Percentiles rank a stretch among this genome's conserved stretches.
Conservation (phyloP, 176 grass and related monocot genomes). For the Cenchrus purpureus region DNA sequence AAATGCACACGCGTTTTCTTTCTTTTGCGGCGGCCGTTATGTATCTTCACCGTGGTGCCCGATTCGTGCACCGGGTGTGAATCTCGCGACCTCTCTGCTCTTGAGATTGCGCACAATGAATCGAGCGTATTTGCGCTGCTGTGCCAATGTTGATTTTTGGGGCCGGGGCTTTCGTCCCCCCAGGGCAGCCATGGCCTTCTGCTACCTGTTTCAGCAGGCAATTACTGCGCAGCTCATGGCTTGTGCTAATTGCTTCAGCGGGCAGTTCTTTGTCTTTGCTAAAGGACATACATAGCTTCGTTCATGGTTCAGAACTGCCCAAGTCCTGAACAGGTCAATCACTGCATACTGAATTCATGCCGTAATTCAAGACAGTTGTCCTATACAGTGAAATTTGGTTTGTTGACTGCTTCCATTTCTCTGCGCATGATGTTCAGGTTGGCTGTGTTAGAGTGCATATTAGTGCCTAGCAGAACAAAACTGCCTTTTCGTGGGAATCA, state of each 20-base stretch:
- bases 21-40: not conserved
- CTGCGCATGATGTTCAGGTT: conserved; percentile 20
- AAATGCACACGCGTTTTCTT: not conserved
- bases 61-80: not conserved
- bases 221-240: not conserved
- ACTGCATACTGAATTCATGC: not conserved
- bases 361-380: not conserved
- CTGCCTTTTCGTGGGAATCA: not conserved
- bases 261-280: not conserved
- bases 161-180: not conserved
- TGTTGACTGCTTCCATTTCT: not conserved
- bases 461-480: not conserved
- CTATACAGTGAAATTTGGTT: not conserved
- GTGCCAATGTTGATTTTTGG: not conserved
- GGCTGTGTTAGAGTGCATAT: conserved; percentile 31
- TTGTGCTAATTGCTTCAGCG: not conserved
- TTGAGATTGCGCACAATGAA: not conserved
- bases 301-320: not conserved
- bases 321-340: not conserved
- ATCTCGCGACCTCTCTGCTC: not conserved
- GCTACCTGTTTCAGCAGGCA: too few relatives aligned
- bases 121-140: not conserved
- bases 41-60: not conserved
- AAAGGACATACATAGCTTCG: conserved; percentile 43
- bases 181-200: not conserved